Evolutionary conservation across 495 filamentous ascomycete species (phyloP), one percentile per base, ranked within the genome.

Genomic region (Terfezia boudieri): DNA sequence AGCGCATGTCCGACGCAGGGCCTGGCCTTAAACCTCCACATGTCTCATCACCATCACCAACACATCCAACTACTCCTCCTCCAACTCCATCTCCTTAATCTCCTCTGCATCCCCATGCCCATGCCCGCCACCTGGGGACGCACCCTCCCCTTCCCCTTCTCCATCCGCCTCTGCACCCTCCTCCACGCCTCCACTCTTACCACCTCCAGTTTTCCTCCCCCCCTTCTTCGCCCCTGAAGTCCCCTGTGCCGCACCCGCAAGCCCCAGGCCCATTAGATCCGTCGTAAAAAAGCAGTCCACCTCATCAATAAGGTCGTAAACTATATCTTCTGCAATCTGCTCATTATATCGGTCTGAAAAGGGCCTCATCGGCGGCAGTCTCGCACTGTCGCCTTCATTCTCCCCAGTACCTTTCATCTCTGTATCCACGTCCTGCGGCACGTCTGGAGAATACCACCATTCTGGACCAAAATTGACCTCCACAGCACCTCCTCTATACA

Each of bases 311-410:
- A 96, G 73, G 66, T 95, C 89, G 61, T 86, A 94, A 38, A 88
- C 71, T 8, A 95, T 74, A 64, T 96, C 92, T 68, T 99, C 92
- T 4, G 82, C 88, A 58, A 96, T 89, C 70, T 95, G 88, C 66
- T 96, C 90, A 61, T 84, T 76, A 67, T 86, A 96, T 10, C 90
- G 74, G 55, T 93, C 87, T 7, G 77, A 73, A 22, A 94, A 72
- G 1, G 83, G 69, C 36, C 73, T 70, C 2, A 84, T 51, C 41
- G 41, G 41, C 14, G 8, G 17, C 12, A 14, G 26, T 55, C 46
- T 16, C 48, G 17, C n/a, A 22, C 11, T 12, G 16, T 12, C 12
- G 5, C 49, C 9, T 35, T 55, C 37, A 16, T 65, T 59, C 52
- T 67, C 63, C 22, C 66, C 66, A 22, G 62, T 61, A 53, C 68